Evolutionary conservation across 2,329 filamentous ascomycete species (phyloP).

Genomic region (Myriosclerotinia scirpicola): DNA sequence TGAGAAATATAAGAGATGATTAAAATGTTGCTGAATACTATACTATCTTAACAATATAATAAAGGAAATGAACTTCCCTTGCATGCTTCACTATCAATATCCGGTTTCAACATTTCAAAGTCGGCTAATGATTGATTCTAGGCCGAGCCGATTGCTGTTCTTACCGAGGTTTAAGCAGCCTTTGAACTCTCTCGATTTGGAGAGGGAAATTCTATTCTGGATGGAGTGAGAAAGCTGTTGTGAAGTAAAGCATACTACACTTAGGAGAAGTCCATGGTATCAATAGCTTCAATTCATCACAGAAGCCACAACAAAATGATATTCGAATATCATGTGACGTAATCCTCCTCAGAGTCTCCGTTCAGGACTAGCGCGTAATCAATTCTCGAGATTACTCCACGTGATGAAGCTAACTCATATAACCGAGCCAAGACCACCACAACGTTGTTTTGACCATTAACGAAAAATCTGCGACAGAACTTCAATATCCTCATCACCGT

Average conservation of each 20-base stretch:
- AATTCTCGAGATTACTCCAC: neutral
- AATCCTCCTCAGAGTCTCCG: neutral
- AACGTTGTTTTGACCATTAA: slow-evolving; percentile 24
- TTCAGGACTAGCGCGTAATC: slow-evolving; percentile 10
- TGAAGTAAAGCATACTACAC: neutral
- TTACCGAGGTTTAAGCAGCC: slow-evolving; percentile 11
- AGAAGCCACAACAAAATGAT: too few species aligned
- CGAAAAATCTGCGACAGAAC: slow-evolving; percentile 26
- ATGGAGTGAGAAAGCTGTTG: neutral
- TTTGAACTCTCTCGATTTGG: neutral
- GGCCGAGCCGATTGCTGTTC: neutral
- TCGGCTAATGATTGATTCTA: neutral
- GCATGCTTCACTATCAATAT: neutral
- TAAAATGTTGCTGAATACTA: neutral
- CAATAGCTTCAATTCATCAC: neutral
- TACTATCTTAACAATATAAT: neutral
- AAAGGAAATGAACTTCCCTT: neutral
- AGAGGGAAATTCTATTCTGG: neutral
- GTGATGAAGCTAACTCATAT: slow-evolving; percentile 26
- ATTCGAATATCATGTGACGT: neutral
- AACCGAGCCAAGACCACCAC: slow-evolving; percentile 26
- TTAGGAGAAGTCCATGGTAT: too few species aligned
- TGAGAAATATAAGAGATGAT: neutral
- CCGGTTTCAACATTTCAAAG: neutral
- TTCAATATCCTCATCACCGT: slow-evolving; percentile 29